Conservation (phyloP, 805 yeast species). For the Metschnikowia reukaufii region DNA sequence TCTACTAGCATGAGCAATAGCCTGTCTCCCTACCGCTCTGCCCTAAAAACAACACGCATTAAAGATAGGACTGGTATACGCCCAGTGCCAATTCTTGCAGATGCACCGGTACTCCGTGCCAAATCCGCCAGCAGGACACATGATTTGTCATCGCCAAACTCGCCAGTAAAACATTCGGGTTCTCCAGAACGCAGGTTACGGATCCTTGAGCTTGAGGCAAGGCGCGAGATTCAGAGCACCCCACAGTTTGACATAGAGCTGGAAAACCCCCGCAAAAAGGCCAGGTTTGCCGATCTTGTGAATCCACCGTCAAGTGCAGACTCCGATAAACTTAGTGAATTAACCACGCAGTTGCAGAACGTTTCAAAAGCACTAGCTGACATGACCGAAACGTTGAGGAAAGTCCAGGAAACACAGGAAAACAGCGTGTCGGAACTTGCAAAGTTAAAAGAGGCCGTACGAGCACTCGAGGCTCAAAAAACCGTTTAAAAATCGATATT, state of each 20-base stretch:
- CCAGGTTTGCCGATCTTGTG: constrained; percentile 7
- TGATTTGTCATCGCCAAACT: too few relatives aligned
- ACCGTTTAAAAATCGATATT: constrained; percentile 32
- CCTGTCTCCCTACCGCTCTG: too few relatives aligned
- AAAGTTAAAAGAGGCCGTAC: constrained; percentile 9
- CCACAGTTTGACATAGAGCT: neutral
- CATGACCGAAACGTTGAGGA: constrained; percentile 12
- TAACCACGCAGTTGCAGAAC: constrained; percentile 7
- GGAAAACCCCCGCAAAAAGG: neutral
- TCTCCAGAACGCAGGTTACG: constrained; percentile 34
- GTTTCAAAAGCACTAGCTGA: constrained; percentile 9
- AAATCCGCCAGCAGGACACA: constrained; percentile 1
- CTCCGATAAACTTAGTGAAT: neutral
- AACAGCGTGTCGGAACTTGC: constrained; percentile 11
- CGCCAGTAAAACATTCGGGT: constrained; percentile 34
- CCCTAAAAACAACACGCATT: too few relatives aligned
- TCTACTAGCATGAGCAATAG: too few relatives aligned
- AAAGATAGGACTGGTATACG: too few relatives aligned
- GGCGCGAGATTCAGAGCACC: neutral
- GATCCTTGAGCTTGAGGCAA: constrained; percentile 30
- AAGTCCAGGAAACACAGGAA: constrained; percentile 12
- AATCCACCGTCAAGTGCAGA: too few relatives aligned
- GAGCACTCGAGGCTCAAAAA: constrained; percentile 9
- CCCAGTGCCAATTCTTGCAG: too few relatives aligned
- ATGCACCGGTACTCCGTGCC: too few relatives aligned